phyloP scores from a whole-genome alignment of 306 rosid genomes.

The Sindora glabra region DNA sequence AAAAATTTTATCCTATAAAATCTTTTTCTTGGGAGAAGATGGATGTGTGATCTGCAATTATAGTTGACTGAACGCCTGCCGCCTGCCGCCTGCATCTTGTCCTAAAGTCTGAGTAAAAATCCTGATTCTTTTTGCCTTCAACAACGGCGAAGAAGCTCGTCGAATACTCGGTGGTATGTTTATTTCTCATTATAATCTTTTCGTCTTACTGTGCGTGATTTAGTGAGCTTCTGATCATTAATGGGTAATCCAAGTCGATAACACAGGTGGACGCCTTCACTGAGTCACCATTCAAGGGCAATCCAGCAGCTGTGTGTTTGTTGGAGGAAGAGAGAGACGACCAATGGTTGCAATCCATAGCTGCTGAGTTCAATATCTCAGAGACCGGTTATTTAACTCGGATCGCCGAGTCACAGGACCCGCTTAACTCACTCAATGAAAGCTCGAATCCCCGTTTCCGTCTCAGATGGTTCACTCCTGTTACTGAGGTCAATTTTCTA shows the following conservation, averaged over 20 bases:
- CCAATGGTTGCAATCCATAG: constrained; percentile 44
- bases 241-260: background rate
- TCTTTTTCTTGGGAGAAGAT: too few species aligned
- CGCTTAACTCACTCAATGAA: background rate
- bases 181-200: too few species aligned
- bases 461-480: constrained; percentile 61
- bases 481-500: constrained; percentile 30
- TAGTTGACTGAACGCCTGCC: too few species aligned
- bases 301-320: constrained; percentile 51
- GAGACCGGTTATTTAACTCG: constrained; percentile 31
- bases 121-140: too few species aligned
- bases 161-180: constrained; percentile 36
- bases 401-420: too few species aligned
- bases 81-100: too few species aligned
- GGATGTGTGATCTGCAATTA: too few species aligned
- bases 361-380: constrained; percentile 35
- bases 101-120: too few species aligned
- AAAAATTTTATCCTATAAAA: too few species aligned
- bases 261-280: constrained; percentile 52
- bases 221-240: background rate
- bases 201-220: constrained; percentile 44
- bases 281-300: constrained; percentile 48
- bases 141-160: constrained; percentile 26
- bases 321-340: constrained; percentile 38
- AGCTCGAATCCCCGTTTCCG: constrained; percentile 24